Percentiles rank a stretch among this genome's conserved stretches.
Conservation (phyloP, 164 flowering plant species). For the Vitis labrusca region DNA sequence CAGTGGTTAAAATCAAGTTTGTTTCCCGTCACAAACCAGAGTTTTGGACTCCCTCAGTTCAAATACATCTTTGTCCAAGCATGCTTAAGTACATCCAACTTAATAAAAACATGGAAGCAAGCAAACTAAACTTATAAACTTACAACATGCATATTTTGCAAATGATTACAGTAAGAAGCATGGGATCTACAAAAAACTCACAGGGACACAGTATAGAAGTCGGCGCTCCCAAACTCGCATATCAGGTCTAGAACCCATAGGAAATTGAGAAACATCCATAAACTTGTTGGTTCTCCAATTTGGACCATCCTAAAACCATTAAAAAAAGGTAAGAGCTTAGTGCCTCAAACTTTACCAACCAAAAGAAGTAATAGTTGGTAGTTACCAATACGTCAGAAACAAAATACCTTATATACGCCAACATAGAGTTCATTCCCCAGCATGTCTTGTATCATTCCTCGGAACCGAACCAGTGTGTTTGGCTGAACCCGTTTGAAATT, state of each 20-base stretch:
- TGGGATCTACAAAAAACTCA: slow-evolving; percentile 29
- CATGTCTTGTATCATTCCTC: slow-evolving; percentile 97
- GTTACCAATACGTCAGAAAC: neutral
- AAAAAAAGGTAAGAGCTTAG: neutral
- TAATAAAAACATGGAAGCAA: neutral
- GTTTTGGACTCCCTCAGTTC: too few relatives aligned
- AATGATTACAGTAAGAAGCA: neutral
- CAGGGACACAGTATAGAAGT: slow-evolving; percentile 76
- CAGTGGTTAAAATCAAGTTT: too few relatives aligned
- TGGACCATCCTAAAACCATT: slow-evolving; percentile 50
- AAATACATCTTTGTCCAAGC: too few relatives aligned
- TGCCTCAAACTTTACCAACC: too few relatives aligned
- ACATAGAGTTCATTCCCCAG: slow-evolving; percentile 81
- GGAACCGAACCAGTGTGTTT: slow-evolving; percentile 72
- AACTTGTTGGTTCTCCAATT: slow-evolving; percentile 87
- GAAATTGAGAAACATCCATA: slow-evolving; percentile 53
- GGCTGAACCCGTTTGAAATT: slow-evolving; percentile 51
- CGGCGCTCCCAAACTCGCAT: slow-evolving; percentile 84
- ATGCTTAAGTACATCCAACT: too few relatives aligned
- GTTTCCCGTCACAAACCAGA: too few relatives aligned
- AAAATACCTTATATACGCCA: slow-evolving; percentile 84
- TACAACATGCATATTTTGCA: neutral
- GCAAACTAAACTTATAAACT: neutral
- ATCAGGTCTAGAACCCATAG: slow-evolving; percentile 53
- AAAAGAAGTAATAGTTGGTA: neutral